Percentiles rank a stretch among this genome's conserved stretches.
Conservation (phyloP, 164 flowering plant genomes). For the Annona cherimola region DNA sequence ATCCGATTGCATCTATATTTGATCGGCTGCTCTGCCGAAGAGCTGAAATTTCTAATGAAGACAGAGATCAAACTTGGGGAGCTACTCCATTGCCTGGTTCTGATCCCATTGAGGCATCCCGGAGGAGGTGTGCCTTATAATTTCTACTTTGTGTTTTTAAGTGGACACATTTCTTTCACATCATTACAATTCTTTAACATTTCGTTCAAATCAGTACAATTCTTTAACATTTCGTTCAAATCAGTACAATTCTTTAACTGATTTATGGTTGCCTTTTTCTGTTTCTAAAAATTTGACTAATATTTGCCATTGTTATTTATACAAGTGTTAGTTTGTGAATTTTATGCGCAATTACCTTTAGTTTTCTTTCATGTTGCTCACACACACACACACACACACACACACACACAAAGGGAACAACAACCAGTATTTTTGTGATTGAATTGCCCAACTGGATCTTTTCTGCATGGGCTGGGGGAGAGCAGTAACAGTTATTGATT, state of each 20-base stretch:
- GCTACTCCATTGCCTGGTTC: conserved; percentile 83
- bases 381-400: too few relatives aligned
- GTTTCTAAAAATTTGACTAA: background rate
- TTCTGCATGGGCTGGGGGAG: too few relatives aligned
- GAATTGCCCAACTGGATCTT: too few relatives aligned
- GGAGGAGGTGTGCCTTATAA: conserved; percentile 68
- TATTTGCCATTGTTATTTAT: background rate
- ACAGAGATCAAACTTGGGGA: conserved; percentile 45
- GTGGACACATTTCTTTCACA: background rate
- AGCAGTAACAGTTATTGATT: too few relatives aligned
- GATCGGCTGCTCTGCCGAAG: conserved; percentile 81
- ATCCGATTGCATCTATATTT: conserved; percentile 68
- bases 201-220: too few relatives aligned
- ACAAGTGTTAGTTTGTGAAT: background rate
- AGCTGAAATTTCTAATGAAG: conserved; percentile 42
- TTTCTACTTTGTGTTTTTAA: background rate
- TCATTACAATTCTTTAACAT: background rate
- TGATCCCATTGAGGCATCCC: conserved; percentile 86
- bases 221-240: background rate
- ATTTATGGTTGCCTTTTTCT: background rate
- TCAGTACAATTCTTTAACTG: background rate
- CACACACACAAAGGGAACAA: too few relatives aligned
- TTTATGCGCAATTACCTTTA: background rate
- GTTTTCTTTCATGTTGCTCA: background rate
- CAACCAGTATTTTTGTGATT: too few relatives aligned